Evolutionary conservation across 768 basidiomycete genomes (phyloP), one percentile per base, ranked within the genome.

Genomic region (Russula compacta): DNA sequence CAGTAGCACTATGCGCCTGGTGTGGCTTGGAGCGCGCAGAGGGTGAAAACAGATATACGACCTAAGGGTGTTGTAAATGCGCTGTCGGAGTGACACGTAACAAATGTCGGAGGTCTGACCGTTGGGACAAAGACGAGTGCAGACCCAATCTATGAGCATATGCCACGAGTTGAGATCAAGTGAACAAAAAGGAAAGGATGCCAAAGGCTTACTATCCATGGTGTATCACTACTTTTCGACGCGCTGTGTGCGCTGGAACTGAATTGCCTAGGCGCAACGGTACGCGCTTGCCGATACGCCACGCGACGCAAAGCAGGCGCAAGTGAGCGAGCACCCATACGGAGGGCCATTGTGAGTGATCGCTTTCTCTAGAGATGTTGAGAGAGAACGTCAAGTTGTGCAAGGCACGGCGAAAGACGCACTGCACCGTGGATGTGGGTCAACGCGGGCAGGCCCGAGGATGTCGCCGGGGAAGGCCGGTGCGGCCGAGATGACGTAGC

Each of bases 1-100:
- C 77, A 61, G 80, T 76, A 52, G 80, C 79, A 69, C 78, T 79
- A 72, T 81, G 82, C 21, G 79, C 79, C 15, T 63, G 35, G 39
- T 66, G 65, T 21, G 53, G 43, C n/a, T 58, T 54, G n/a, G 51
- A 52, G 15, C 53, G 64, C 29, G 64, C 57, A 39, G 56, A 66
- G 15, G 66, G 66, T 38, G 66, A 67, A 4, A 66, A 36, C 44
- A 66, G 49, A 51, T 65, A 63, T 21, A 38, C 49, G 3, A 67
- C 58, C 64, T 66, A 40, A 47, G 29, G 15, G 21, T 33, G 9
- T 14, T 12, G 35, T 33, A 14, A 9, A 29, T 47, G 42, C 35
- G 36, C 10, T 21, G 44, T 81, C 78, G 59, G 78, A 1, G 48
- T 62, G 61, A 64, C 63, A 64, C 56, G 51, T 64, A 42, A 35